These are phyloP conservation scores for Asterella californica DNA, from an alignment of 225 moss, liverwort and hornwort genomes.

Conservation along the genomic window DNA sequence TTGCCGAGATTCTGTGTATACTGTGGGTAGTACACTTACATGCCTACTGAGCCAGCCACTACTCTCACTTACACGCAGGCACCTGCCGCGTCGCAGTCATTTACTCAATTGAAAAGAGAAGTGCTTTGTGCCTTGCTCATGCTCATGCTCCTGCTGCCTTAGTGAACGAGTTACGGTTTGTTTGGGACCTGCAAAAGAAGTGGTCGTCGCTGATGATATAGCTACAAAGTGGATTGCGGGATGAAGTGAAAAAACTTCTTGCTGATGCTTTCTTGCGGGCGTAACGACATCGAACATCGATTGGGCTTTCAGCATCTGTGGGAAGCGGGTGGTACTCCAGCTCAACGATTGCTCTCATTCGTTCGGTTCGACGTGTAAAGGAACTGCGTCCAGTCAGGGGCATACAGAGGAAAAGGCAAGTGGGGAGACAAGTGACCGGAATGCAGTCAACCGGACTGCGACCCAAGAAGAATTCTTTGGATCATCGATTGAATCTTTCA, in stretches of 20 bases:
- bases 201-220: neutral
- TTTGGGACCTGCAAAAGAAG: constrained; percentile 3
- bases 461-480: neutral
- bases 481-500: neutral
- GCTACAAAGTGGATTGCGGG: neutral
- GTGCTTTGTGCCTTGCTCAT: neutral
- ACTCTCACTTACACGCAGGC: neutral
- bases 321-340: neutral
- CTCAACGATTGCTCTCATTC: neutral
- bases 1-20: constrained; percentile 17
- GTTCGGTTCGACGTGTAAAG: neutral
- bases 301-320: neutral
- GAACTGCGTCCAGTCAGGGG: neutral
- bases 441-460: neutral
- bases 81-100: constrained; percentile 17
- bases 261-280: neutral
- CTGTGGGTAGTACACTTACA: neutral
- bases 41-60: constrained; percentile 8
- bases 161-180: neutral
- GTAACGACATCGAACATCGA: neutral
- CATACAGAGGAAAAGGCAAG: neutral
- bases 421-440: neutral
- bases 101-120: constrained; percentile 5
- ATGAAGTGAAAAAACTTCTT: neutral
- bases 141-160: constrained; percentile 9